Evolutionary conservation across 2,329 filamentous ascomycete species (phyloP), one percentile per base, ranked within the genome.

Genomic region (Pseudocercospora fijiensis): DNA sequence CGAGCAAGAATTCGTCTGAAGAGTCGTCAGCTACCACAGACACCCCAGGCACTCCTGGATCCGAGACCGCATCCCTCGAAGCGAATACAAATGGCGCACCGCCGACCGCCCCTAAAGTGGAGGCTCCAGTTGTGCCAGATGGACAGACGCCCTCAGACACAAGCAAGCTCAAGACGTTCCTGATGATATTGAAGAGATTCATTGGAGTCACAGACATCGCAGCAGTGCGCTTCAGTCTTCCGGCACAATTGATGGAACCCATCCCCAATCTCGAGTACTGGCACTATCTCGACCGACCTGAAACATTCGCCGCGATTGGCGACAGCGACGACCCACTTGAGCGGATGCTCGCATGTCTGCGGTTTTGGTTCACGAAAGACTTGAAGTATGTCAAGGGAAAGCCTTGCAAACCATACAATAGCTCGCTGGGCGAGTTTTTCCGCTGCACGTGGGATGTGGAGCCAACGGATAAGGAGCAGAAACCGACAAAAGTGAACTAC

Each of bases 311-410:
- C 67, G 88, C 86, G 68, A 89, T 90, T 73, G 95, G 94, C 72
- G 94, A 94, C 72, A 95, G 94, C 18, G 90, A 98, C 71, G 92
- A 98, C 71, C 86, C 90, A 10, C 82, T 98, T 61, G 94, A 95
- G 71, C 92, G 95, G 71, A 97, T 97, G 91, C 85, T 99, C 58
- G 93, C 94, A 74, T 92, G 96, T 28, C 80, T 98, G 72, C 88
- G 93, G 65, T 99, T 98, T 79, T 99, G 95, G 95, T 96, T 98
- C 74, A 98, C 95, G 67, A 99, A 99, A 78, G 95, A 99, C 78
- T 78, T 99, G 78, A 99, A 99, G 86, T 99, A 98, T 74, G 91
- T 96, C 76, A 98, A 98, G 81, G 94, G 94, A 65, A 96, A 93
- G 81, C 95, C 95, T 49, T 98, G 94, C 87, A 99, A 99, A 79